A percentile compares a stretch with the other conserved stretches of the same genome.
Conservation (phyloP, 179 eudicot genomes). For the Patellifolia procumbens region DNA sequence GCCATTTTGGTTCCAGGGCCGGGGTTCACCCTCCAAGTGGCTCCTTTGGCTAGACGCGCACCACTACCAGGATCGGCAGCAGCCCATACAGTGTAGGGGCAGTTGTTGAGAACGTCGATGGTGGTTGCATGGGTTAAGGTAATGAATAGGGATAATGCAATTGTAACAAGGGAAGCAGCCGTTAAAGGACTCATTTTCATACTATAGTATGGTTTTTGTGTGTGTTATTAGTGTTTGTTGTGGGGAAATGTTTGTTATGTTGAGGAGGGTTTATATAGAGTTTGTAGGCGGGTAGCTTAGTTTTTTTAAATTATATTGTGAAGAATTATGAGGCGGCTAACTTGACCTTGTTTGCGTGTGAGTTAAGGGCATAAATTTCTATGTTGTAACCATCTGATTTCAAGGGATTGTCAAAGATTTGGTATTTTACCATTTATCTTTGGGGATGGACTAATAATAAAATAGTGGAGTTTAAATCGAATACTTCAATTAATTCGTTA, state of each 20-base stretch:
- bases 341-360: too few relatives aligned
- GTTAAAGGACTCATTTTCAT: not conserved
- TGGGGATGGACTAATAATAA: too few relatives aligned
- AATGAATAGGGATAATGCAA: not conserved
- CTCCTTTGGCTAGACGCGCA: constrained; percentile 35
- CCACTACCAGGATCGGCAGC: constrained; percentile 52
- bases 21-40: constrained; percentile 40
- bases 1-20: constrained; percentile 44
- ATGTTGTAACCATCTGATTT: too few relatives aligned
- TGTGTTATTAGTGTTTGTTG: not conserved
- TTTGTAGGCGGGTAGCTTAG: too few relatives aligned
- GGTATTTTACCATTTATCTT: too few relatives aligned
- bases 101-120: constrained; percentile 32
- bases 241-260: not conserved
- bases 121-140: constrained; percentile 25
- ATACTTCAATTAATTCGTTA: too few relatives aligned
- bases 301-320: too few relatives aligned
- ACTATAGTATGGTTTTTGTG: not conserved
- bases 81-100: constrained; percentile 51
- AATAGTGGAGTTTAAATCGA: too few relatives aligned
- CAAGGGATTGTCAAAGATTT: too few relatives aligned
- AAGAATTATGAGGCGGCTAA: too few relatives aligned
- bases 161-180: not conserved
- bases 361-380: too few relatives aligned
- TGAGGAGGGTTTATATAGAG: constrained; percentile 29